Conservation (phyloP, 2,329 filamentous ascomycete genomes). For the Ceratocystis colombiana region DNA sequence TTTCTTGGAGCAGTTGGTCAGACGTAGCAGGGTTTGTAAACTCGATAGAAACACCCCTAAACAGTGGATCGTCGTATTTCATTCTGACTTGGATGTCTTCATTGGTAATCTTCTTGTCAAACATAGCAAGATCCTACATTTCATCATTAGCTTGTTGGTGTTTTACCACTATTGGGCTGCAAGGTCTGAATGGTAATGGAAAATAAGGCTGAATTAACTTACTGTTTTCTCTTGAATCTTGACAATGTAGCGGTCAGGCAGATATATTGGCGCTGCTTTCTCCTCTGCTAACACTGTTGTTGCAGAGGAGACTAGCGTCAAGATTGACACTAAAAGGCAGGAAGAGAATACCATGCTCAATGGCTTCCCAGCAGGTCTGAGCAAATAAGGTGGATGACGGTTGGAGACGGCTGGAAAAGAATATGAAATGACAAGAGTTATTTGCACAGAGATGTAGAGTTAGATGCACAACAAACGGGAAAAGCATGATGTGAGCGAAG, state of each 20-base stretch:
- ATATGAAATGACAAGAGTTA: too few species aligned
- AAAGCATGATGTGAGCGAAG: not conserved
- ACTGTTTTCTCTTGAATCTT: slow-evolving; percentile 44
- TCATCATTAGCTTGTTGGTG: not conserved
- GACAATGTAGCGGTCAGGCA: slow-evolving; percentile 44
- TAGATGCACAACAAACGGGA: not conserved
- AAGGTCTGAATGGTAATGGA: not conserved
- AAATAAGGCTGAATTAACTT: slow-evolving; percentile 26
- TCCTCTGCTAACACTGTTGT: slow-evolving; percentile 26
- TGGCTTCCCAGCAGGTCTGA: not conserved
- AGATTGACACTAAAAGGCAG: slow-evolving; percentile 32
- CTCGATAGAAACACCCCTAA: slow-evolving; percentile 46
- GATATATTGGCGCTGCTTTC: not conserved
- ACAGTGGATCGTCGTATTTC: slow-evolving; percentile 42
- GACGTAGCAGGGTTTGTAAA: slow-evolving; percentile 40
- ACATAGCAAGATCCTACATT: slow-evolving; percentile 36
- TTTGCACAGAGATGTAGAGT: not conserved
- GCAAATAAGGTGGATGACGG: not conserved
- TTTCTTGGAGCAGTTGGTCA: slow-evolving; percentile 35
- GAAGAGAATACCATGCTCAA: slow-evolving; percentile 34
- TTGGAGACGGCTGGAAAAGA: not conserved
- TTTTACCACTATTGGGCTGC: not conserved
- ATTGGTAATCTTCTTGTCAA: slow-evolving; percentile 34
- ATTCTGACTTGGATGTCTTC: slow-evolving; percentile 38
- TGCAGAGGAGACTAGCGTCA: slow-evolving; percentile 32